A percentile compares a stretch with the other conserved stretches of the same genome.
phyloP scores from a whole-genome alignment of 2,329 filamentous ascomycete species.

The Phoma sp. region DNA sequence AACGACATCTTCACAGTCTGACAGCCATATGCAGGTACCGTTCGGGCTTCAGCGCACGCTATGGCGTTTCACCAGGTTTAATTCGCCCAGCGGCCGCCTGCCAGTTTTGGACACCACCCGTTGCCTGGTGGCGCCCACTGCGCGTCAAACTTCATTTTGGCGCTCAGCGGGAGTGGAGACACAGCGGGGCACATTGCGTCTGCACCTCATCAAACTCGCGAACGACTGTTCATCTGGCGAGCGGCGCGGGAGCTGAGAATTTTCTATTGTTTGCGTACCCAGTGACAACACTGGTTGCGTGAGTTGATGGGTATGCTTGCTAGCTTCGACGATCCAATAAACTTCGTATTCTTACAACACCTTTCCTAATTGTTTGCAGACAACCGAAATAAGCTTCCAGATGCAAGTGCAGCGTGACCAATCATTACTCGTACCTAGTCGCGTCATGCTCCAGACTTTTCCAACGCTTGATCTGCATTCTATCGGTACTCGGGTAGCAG shows the following conservation, averaged over 20 bases:
- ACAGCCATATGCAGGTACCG: neutral
- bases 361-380: conserved; percentile 13
- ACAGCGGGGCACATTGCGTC: conserved; percentile 21
- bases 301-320: conserved; percentile 1
- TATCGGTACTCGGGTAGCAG: conserved; percentile 6
- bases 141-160: conserved; percentile 27
- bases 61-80: conserved; percentile 25
- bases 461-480: conserved; percentile 15
- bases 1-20: neutral
- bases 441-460: conserved; percentile 9
- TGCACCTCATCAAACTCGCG: conserved; percentile 37
- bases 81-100: conserved; percentile 25
- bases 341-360: conserved; percentile 30
- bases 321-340: conserved; percentile 9
- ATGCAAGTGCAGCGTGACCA: conserved; percentile 10
- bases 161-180: conserved; percentile 19
- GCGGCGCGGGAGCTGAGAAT: conserved; percentile 20
- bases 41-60: conserved; percentile 17
- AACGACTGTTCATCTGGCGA: conserved; percentile 35
- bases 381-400: conserved; percentile 6
- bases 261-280: conserved; percentile 8
- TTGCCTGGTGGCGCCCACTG: conserved; percentile 25
- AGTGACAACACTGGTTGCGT: neutral
- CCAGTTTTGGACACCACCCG: conserved; percentile 27
- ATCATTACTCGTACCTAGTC: conserved; percentile 8